Conservation (phyloP, 139 green algal genomes). For the Chlamydomonas applanata region DNA sequence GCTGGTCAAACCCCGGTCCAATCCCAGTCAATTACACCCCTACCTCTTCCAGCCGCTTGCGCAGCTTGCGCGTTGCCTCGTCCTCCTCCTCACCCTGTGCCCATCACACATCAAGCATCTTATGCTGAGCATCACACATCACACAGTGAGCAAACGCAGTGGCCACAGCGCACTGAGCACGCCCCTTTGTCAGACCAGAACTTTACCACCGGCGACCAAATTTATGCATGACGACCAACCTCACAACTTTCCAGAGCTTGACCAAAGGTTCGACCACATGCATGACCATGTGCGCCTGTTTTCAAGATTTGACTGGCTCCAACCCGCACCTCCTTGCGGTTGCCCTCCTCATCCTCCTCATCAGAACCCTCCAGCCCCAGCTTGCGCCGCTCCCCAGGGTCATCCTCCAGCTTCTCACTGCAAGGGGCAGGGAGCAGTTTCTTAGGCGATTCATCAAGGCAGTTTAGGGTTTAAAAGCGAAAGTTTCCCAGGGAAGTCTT, state of each 20-base stretch:
- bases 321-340: not conserved
- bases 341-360: constrained; percentile 7
- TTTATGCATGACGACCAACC: not conserved
- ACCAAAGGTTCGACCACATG: not conserved
- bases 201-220: not conserved
- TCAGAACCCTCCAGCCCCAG: not conserved
- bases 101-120: too few species aligned
- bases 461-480: too few species aligned
- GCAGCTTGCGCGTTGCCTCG: too few species aligned
- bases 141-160: too few species aligned
- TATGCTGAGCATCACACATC: too few species aligned
- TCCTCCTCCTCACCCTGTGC: too few species aligned
- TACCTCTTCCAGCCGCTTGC: too few species aligned
- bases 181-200: not conserved
- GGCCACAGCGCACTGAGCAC: not conserved
- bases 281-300: not conserved
- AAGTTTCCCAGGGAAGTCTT: too few species aligned
- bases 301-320: not conserved
- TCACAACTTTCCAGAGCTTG: not conserved
- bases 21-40: too few species aligned
- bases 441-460: too few species aligned
- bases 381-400: constrained; percentile 8
- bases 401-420: constrained; percentile 14
- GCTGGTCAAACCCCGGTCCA: too few species aligned
- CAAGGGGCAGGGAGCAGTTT: too few species aligned